Base-by-base conservation (phyloP, 768 basidiomycete species). In the Mycena capillaripes region DNA sequence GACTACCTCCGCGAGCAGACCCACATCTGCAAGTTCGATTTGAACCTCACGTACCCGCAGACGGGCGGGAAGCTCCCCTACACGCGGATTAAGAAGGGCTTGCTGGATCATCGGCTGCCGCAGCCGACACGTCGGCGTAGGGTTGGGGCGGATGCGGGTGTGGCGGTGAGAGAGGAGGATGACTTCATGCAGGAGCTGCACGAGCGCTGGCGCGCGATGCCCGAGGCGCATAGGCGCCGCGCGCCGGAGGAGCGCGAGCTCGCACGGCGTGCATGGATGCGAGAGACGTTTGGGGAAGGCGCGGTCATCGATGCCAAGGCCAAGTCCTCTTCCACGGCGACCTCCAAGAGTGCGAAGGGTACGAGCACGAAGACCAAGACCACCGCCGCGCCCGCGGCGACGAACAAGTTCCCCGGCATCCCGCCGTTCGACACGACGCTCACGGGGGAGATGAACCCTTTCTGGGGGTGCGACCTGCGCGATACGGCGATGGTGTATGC, bases 31-130 rank as follows among this genome's bases (percentile, higher is more conserved):
- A 88, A 88, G 21, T 92, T 89, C 77, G 84, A 93, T 74, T 78
- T 94, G 36, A 90, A 89, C 76, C 82, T 94, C n/a, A 88, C 90
- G 27, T 94, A 94, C 73, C 93, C 93, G 7, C 91, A 93, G 76
- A 83, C 81, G 11, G 86, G 83, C 32, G 50, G 46, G 32, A 69
- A 59, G 30, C 67, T 69, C 4, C 59, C 58, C 1, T 69, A 61
- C 59, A 61, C 59, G 36, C 57, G 67, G 36, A 69, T 69, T 59
- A 61, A 52, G 50, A 69, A 69, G 38, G 67, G 67, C 6, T 21
- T 52, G 59, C 67, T 69, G 34, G 50, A 6, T 0, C 67, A 69
- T n/a, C 67, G 67, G 2, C 58, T 69, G 32, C 78, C 79, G 44
- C 85, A 93, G 58, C 89, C 90, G 78, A 36, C 36, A 46, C n/a